Conservation (phyloP, 345 rosid species). For the Trapa bicornis region DNA sequence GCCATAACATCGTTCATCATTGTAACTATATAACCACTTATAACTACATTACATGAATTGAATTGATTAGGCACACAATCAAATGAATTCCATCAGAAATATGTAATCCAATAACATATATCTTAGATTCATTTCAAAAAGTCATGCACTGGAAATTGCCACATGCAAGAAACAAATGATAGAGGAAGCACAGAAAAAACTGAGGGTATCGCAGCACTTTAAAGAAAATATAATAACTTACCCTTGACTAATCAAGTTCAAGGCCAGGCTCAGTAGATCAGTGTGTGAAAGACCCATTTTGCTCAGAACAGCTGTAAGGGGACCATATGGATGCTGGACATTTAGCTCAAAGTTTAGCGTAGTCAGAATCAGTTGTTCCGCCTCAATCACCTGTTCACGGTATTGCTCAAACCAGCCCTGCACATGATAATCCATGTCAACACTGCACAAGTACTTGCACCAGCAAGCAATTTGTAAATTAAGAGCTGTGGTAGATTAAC, state of each 20-base stretch:
- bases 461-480: neutral
- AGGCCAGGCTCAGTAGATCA: conserved; percentile 55
- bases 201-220: neutral
- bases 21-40: neutral
- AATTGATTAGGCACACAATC: conserved; percentile 10
- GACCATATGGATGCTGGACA: conserved; percentile 64
- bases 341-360: conserved; percentile 66
- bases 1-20: conserved; percentile 5
- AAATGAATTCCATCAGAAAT: conserved; percentile 1
- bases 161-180: neutral
- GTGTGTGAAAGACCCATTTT: conserved; percentile 63
- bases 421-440: neutral
- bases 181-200: neutral
- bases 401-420: conserved; percentile 85
- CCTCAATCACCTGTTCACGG: conserved; percentile 51
- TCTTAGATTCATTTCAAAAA: neutral
- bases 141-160: neutral
- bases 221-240: conserved; percentile 21
- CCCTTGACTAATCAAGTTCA: conserved; percentile 75
- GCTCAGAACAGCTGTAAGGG: conserved; percentile 48
- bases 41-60: conserved; percentile 12
- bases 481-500: neutral
- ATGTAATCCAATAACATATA: neutral
- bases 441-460: neutral
- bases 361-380: conserved; percentile 67